Conservation (phyloP, 2,329 filamentous ascomycete species). For the Dichotomopilus funicola region DNA sequence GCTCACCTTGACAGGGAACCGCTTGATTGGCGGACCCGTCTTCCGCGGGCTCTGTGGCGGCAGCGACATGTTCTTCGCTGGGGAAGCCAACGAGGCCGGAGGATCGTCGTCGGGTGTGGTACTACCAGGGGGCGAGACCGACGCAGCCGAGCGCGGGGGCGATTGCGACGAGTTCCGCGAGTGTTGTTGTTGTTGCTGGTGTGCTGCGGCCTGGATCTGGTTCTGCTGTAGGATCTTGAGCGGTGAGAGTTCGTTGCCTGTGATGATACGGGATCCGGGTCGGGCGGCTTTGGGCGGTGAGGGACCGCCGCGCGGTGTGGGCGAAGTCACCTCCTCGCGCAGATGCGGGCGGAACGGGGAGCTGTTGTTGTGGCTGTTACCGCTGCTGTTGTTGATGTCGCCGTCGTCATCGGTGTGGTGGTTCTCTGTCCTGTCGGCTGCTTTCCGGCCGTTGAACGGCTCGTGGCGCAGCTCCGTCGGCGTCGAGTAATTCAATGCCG, state of each 20-base stretch:
- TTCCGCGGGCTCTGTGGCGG: conserved; percentile 41
- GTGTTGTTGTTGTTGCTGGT: too few species aligned
- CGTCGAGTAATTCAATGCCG: conserved; percentile 34
- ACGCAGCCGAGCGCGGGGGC: too few species aligned
- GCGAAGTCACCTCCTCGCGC: conserved; percentile 36
- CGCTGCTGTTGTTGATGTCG: not conserved
- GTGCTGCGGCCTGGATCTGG: conserved; percentile 6
- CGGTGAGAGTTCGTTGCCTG: conserved; percentile 51
- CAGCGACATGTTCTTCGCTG: conserved; percentile 27
- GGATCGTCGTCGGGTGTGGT: too few species aligned
- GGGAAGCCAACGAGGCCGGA: conserved; percentile 15
- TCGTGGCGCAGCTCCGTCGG: conserved; percentile 28
- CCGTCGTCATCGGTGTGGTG: conserved; percentile 24
- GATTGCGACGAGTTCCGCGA: too few species aligned
- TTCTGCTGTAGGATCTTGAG: conserved; percentile 45
- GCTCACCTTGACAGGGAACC: conserved; percentile 56
- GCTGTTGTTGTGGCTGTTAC: conserved; percentile 13
- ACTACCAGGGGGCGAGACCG: too few species aligned
- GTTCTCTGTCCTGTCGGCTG: conserved; percentile 20
- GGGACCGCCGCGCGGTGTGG: conserved; percentile 34
- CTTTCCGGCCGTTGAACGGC: conserved; percentile 30
- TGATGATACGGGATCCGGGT: conserved; percentile 48
- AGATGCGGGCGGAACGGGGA: conserved; percentile 29
- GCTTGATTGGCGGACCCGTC: conserved; percentile 41
- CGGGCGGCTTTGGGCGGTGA: conserved; percentile 40